These are phyloP conservation scores for Cutaneotrichosporon daszewskae DNA, from an alignment of 1,284 basidiomycete species.

Conservation along the genomic window DNA sequence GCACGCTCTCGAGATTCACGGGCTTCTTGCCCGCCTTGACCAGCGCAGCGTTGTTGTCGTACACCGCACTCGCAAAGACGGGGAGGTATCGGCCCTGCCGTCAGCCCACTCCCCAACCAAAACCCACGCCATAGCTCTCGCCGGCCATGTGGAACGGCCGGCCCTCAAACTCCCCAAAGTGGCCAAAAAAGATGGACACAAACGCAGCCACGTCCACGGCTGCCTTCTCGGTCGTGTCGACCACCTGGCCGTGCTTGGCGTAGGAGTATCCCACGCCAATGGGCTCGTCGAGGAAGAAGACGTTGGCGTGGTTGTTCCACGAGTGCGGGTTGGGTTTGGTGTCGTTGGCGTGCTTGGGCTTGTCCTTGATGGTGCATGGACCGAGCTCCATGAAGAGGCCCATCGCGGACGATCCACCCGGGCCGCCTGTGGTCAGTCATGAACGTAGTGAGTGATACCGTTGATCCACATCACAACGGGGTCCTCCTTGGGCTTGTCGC, in stretches of 20 bases:
- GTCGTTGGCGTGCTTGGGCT: conserved; percentile 42
- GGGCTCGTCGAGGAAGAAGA: conserved; percentile 47
- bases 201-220: conserved; percentile 66
- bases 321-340: conserved; percentile 48
- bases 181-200: conserved; percentile 67
- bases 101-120: no score
- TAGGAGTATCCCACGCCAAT: conserved; percentile 65
- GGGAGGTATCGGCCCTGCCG: conserved; percentile 69
- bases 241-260: conserved; percentile 59
- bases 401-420: conserved; percentile 49
- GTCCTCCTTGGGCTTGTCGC: conserved; percentile 58
- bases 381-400: conserved; percentile 54
- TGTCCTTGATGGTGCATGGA: conserved; percentile 43
- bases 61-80: conserved; percentile 69
- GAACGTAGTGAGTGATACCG: conserved; percentile 17
- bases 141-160: conserved; percentile 63
- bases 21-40: conserved; percentile 59
- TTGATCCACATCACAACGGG: conserved; percentile 50
- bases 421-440: conserved; percentile 23
- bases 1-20: conserved; percentile 69
- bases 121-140: conserved; percentile 50
- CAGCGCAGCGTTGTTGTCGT: conserved; percentile 66
- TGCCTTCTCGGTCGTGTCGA: conserved; percentile 63
- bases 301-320: conserved; percentile 50
- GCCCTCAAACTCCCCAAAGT: conserved; percentile 61